Base-by-base conservation (phyloP, 2,329 filamentous ascomycete genomes). In the Geosmithia flava region DNA sequence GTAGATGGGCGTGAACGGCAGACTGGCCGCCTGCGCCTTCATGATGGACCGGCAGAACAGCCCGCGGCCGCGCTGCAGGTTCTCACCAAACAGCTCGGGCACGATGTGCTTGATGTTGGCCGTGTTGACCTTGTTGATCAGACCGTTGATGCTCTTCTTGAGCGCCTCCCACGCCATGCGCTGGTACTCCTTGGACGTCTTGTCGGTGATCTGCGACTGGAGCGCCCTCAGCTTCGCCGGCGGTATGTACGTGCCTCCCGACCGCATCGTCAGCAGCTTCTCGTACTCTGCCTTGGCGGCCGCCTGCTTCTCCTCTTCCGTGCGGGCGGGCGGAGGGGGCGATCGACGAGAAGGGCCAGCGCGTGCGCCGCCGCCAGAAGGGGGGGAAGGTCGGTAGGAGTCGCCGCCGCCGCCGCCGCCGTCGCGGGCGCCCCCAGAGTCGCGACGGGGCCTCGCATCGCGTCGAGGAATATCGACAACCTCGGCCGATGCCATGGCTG, bases 61-160 rank as follows among this genome's bases (percentile, higher is more conserved):
- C 19, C 93, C 93, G 51, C 93, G 78, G 7, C 93, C 93, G 50
- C 93, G 83, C 41, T 98, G 75, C 57, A 98, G 68, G 62, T 98
- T 98, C 72, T 98, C 93, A 46, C 81, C 80, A 66, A 98, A 98
- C 44, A 98, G 74, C 68, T 98, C 93, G 2, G 91, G 91, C 20
- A 97, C 89, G 53, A 98, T 96, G 61, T 86, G 79, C 68, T 98
- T 97, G 75, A 98, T 97, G 65, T 98, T 98, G 33, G 86, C 87
- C 49, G 91, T 87, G 67, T 97, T 97, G 72, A 96, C 86, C 72
- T 98, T 98, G 76, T 98, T 98, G 75, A 98, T 95, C 54, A 98
- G 71, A 57, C 93, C 93, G 62, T 98, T 97, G 68, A 98, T 95
- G 45, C 87, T 93, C 73, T 98, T 98, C 72, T 98, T 98, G 60